Percentiles rank a stretch among this genome's conserved stretches.
Conservation (phyloP, 192 early-diverging fungal species). For the Lunasporangiospora selenospora region DNA sequence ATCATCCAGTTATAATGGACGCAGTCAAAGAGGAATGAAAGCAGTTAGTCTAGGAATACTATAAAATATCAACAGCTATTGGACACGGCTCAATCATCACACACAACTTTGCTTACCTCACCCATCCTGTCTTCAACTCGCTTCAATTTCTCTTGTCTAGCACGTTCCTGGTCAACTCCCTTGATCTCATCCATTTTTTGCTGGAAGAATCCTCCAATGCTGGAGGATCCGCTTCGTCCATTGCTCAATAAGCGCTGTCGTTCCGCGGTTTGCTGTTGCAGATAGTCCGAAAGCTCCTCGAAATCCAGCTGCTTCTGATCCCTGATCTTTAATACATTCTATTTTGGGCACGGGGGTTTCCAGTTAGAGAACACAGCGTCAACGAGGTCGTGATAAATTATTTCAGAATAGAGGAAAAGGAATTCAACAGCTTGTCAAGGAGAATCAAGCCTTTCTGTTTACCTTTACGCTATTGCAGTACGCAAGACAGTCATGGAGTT, state of each 20-base stretch:
- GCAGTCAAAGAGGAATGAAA: constrained; percentile 1
- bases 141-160: constrained; percentile 80
- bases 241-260: constrained; percentile 74
- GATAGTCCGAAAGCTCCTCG: constrained; percentile 84
- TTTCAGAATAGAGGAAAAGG: neutral
- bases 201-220: constrained; percentile 78
- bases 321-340: constrained; percentile 77
- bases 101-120: constrained; percentile 56
- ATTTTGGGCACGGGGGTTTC: neutral
- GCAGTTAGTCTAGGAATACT: neutral
- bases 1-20: neutral
- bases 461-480: constrained; percentile 83
- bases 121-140: constrained; percentile 73
- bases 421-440: neutral
- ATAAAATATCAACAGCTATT: constrained; percentile 2
- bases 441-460: no score
- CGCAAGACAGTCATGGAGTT: constrained; percentile 85
- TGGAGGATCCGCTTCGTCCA: constrained; percentile 62
- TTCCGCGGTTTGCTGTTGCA: constrained; percentile 75
- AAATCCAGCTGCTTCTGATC: constrained; percentile 98
- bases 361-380: neutral
- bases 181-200: constrained; percentile 91
- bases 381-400: neutral
- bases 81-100: no score
- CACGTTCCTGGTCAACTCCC: constrained; percentile 84